phyloP scores from a whole-genome alignment of 2,329 filamentous ascomycete genomes.

The Paradendryphiella salina region DNA sequence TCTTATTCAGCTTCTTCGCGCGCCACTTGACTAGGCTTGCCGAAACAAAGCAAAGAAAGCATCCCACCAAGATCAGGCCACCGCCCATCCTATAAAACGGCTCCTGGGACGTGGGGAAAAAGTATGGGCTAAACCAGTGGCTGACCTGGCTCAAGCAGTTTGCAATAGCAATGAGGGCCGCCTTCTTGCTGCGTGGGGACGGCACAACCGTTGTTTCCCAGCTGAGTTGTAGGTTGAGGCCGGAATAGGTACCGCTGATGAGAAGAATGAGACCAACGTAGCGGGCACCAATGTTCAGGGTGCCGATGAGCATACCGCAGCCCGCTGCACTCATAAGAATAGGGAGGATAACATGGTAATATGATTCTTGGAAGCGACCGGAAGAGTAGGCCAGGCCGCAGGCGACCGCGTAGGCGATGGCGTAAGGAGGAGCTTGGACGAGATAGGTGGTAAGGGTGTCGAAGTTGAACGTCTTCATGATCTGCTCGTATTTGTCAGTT shows the following conservation, averaged over 20 bases:
- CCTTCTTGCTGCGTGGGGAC: constrained; percentile 48
- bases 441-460: constrained; percentile 43
- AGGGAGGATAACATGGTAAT: constrained; percentile 34
- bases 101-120: constrained; percentile 37
- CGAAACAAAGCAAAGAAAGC: constrained; percentile 24
- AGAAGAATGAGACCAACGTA: constrained; percentile 39
- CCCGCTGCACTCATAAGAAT: constrained; percentile 29
- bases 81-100: constrained; percentile 29
- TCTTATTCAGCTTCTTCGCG: constrained; percentile 33
- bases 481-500: constrained; percentile 10
- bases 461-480: constrained; percentile 29
- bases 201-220: constrained; percentile 52
- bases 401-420: constrained; percentile 34
- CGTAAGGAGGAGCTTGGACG: constrained; percentile 50
- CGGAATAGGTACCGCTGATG: constrained; percentile 46
- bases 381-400: constrained; percentile 33
- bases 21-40: constrained; percentile 20
- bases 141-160: constrained; percentile 49
- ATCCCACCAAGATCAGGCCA: constrained; percentile 34
- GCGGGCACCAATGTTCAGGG: constrained; percentile 35
- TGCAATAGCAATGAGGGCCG: constrained; percentile 50
- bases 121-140: constrained; percentile 52
- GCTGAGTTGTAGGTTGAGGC: constrained; percentile 49
- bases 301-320: constrained; percentile 34
- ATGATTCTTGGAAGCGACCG: constrained; percentile 37